Evolutionary conservation across 2,329 filamentous ascomycete genomes (phyloP), one percentile per base, ranked within the genome.

Genomic region (Aureobasidium zeae): DNA sequence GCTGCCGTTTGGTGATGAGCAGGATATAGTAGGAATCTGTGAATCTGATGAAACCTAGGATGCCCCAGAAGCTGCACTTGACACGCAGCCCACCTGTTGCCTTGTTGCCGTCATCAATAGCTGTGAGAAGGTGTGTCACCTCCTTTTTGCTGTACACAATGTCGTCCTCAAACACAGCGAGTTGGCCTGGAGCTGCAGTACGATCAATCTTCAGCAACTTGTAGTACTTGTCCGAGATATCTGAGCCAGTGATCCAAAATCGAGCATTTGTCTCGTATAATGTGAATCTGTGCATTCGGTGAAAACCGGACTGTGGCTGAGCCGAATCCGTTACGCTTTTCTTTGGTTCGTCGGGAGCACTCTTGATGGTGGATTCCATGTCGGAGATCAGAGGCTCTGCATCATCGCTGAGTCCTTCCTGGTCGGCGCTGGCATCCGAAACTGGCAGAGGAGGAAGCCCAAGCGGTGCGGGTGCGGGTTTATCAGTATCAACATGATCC

Each of bases 11-110:
- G 28, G 88, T 95, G 57, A 96, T 88, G 36, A 96, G 68, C 21
- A 96, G 73, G 88, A 98, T 96, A 62, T 98, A 98, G 62, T 93
- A 95, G 3, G 86, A 80, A 2, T 89, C 87, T 0, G 91, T 98
- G 62, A 98, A 96, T 49, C 85, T 77, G 61, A 98, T 91, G 62
- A 98, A 98, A 3, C 91, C 91, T 19, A 98, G 69, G 19, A 98
- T 67, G 2, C 91, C 91, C 91, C 89, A 98, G 4, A 85, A 86
- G 47, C 80, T 93, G 62, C 85, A 93, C 48, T 85, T 86, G 45
- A 94, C 72, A 61, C 84, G 91, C 64, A 98, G 75, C 1, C 91
- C 91, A 17, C 91, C 91, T 0, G 86, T 86, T 6, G 77, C 80
- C 56, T 85, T 88, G 62, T 96, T 98, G 0, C 91, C 91, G 59